Conservation (phyloP, 2,329 filamentous ascomycete genomes). For the Beauveria australis region DNA sequence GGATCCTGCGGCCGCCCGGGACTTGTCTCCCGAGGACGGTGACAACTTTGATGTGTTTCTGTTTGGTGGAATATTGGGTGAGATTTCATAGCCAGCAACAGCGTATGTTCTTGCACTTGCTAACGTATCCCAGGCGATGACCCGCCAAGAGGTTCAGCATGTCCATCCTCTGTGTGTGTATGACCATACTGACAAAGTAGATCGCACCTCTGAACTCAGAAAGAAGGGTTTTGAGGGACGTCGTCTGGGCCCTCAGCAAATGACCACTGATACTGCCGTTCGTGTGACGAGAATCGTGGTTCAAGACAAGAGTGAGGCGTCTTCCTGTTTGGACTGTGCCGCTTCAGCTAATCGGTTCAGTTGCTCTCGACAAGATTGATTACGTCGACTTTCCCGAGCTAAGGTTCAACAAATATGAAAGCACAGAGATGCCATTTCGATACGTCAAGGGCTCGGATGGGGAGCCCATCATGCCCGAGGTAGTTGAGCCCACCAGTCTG, state of each 20-base stretch:
- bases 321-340: background rate
- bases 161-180: constrained; percentile 12
- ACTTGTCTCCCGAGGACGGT: constrained; percentile 76
- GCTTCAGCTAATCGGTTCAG: constrained; percentile 35
- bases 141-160: constrained; percentile 69
- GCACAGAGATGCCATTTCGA: constrained; percentile 95
- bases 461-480: constrained; percentile 83
- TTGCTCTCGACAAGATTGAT: constrained; percentile 66
- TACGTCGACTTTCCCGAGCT: constrained; percentile 88
- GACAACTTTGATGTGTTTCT: constrained; percentile 81
- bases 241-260: constrained; percentile 83
- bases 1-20: constrained; percentile 74
- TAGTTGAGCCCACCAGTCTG: constrained; percentile 35
- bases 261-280: constrained; percentile 97
- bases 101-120: constrained; percentile 8
- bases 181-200: constrained; percentile 26
- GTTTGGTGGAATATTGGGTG: constrained; percentile 93
- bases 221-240: constrained; percentile 88
- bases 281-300: constrained; percentile 85
- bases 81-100: constrained; percentile 17
- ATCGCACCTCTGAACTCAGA: constrained; percentile 89
- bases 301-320: constrained; percentile 65
- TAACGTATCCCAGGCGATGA: constrained; percentile 62
- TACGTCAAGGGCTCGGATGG: constrained; percentile 74
- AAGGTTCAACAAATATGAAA: constrained; percentile 83